phyloP scores from a whole-genome alignment of 75 land plant species.

The Azolla pinnata region DNA sequence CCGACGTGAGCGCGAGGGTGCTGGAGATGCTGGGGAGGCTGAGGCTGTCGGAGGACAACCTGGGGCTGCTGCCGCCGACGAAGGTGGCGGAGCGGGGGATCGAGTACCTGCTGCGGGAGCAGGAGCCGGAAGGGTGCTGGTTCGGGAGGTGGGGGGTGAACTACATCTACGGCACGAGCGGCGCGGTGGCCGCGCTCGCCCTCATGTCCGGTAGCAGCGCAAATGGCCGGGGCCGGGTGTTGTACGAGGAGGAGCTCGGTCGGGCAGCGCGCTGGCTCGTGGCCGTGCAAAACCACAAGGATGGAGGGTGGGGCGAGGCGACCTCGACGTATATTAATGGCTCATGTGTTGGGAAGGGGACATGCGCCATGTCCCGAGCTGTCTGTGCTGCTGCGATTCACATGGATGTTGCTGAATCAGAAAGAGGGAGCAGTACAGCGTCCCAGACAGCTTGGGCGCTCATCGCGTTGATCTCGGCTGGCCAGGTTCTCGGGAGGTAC shows the following conservation, averaged over 20 bases:
- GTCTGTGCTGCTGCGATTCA: too few species aligned
- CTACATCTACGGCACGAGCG: conserved; percentile 8
- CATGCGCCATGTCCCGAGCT: too few species aligned
- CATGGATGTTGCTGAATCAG: too few species aligned
- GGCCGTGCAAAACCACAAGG: not conserved
- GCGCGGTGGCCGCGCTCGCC: conserved; percentile 4
- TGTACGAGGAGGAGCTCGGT: not conserved
- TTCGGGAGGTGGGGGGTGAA: conserved; percentile 9
- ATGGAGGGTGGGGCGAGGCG: conserved; percentile 11
- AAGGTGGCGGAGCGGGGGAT: not conserved
- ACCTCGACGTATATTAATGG: not conserved
- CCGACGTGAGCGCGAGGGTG: conserved; percentile 5
- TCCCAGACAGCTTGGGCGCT: conserved; percentile 9
- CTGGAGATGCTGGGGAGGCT: conserved; percentile 7
- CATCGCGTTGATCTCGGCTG: not conserved
- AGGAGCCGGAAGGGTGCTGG: conserved; percentile 8
- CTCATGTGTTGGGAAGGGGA: not conserved
- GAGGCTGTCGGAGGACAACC: not conserved
- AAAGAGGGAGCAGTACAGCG: not conserved
- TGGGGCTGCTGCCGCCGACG: not conserved
- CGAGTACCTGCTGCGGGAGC: conserved; percentile 5
- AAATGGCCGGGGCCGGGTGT: too few species aligned
- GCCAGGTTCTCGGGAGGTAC: conserved; percentile 5
- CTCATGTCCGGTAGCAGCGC: not conserved
- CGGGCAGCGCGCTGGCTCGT: conserved; percentile 1